Conservation (phyloP, 768 basidiomycete genomes). For the Hygrophoropsis aurantiaca region DNA sequence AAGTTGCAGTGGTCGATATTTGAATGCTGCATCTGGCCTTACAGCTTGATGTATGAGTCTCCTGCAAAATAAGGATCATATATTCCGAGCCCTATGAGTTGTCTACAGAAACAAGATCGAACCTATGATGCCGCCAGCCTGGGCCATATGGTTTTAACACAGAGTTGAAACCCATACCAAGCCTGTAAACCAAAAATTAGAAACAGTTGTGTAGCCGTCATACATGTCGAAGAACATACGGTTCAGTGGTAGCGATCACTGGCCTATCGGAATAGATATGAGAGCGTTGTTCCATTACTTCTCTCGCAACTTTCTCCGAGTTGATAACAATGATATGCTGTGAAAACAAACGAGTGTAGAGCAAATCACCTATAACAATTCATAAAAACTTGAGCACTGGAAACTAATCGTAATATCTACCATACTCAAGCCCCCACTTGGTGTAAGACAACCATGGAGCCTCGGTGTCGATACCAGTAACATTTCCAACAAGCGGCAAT, state of each 20-base stretch:
- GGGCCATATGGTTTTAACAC: constrained; percentile 27
- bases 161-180: constrained; percentile 22
- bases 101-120: background rate
- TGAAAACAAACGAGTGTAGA: constrained; percentile 21
- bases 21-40: constrained; percentile 20
- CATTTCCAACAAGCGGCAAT: constrained; percentile 18
- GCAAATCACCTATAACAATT: constrained; percentile 13
- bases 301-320: constrained; percentile 23
- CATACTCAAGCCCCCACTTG: constrained; percentile 18
- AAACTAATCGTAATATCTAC: constrained; percentile 4
- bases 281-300: constrained; percentile 20
- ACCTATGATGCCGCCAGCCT: constrained; percentile 23
- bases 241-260: constrained; percentile 13
- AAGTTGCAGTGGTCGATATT: constrained; percentile 33
- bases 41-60: constrained; percentile 35
- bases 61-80: constrained; percentile 4
- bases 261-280: constrained; percentile 25
- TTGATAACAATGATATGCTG: constrained; percentile 26
- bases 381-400: background rate
- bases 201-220: background rate
- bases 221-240: constrained; percentile 11
- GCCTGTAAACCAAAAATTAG: constrained; percentile 8
- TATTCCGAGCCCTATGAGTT: background rate
- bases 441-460: constrained; percentile 23
- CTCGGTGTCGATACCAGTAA: constrained; percentile 13